These are phyloP conservation scores for Citrus cavaleriei DNA, from an alignment of 345 rosid species.

Conservation along the genomic window DNA sequence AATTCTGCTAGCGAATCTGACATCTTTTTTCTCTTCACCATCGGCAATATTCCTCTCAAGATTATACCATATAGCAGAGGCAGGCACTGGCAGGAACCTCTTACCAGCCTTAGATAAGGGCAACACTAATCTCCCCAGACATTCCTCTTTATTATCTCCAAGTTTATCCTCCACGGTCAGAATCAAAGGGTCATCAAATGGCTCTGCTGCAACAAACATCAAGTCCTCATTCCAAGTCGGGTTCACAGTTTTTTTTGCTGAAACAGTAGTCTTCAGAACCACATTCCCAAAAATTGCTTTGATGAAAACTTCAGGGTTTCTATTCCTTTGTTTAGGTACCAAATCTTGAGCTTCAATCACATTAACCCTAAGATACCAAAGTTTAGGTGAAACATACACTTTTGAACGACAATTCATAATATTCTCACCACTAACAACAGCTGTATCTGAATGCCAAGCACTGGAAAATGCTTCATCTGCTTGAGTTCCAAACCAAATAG, in stretches of 20 bases:
- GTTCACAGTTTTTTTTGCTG: constrained; percentile 19
- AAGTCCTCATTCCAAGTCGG: constrained; percentile 54
- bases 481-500: constrained; percentile 47
- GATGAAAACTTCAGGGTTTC: constrained; percentile 32
- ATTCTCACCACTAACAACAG: constrained; percentile 26
- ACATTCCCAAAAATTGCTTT: constrained; percentile 32
- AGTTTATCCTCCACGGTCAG: constrained; percentile 33
- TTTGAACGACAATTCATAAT: constrained; percentile 28
- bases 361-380: constrained; percentile 42
- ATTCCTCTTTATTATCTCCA: constrained; percentile 28
- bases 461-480: constrained; percentile 38
- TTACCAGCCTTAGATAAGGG: constrained; percentile 26
- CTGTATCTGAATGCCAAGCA: constrained; percentile 45
- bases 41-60: constrained; percentile 22
- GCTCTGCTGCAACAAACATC: constrained; percentile 50
- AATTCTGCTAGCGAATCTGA: constrained; percentile 30
- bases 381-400: constrained; percentile 36
- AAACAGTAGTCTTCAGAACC: constrained; percentile 31
- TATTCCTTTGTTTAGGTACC: constrained; percentile 21
- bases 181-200: constrained; percentile 35
- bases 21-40: constrained; percentile 16
- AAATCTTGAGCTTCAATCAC: constrained; percentile 47
- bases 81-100: constrained; percentile 21
- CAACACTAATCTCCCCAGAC: constrained; percentile 28
- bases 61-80: constrained; percentile 23